Evolutionary conservation across 2,329 filamentous ascomycete species (phyloP).

Genomic region (Ceratocystis alfenasii): DNA sequence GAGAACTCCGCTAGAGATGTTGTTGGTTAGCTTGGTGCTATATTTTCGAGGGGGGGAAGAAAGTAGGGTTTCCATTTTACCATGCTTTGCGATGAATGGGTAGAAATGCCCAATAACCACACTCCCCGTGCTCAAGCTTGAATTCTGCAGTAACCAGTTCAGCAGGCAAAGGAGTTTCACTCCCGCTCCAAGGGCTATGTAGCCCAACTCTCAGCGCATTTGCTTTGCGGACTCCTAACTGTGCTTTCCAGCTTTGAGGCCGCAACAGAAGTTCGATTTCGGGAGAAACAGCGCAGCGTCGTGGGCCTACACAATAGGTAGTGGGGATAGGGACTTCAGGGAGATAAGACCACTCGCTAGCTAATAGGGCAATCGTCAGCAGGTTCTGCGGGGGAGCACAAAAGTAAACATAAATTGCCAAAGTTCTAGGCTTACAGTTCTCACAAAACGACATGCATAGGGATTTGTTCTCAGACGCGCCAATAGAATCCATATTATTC

Average conservation of each 20-base stretch:
- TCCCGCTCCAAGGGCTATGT: slow-evolving; percentile 12
- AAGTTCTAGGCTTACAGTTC: not conserved
- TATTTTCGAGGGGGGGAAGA: not conserved
- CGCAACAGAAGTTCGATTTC: not conserved
- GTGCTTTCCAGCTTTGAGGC: slow-evolving; percentile 18
- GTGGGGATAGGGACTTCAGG: slow-evolving; percentile 17
- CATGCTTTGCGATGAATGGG: slow-evolving; percentile 18
- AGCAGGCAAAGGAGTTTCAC: slow-evolving; percentile 9
- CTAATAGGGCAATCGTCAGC: not conserved
- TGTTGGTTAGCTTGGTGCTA: not conserved
- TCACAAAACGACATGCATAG: slow-evolving; percentile 18
- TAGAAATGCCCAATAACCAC: slow-evolving; percentile 20
- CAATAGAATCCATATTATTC: not conserved
- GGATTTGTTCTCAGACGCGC: not conserved
- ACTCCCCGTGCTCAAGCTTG: slow-evolving; percentile 12
- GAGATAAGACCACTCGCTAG: slow-evolving; percentile 18
- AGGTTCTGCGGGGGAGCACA: not conserved
- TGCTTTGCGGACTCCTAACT: slow-evolving; percentile 13
- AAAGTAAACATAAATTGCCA: too few relatives aligned
- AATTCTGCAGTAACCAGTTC: slow-evolving; percentile 7
- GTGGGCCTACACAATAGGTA: slow-evolving; percentile 15
- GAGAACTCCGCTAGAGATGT: slow-evolving; percentile 9
- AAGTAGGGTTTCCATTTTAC: not conserved
- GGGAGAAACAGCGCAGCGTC: not conserved
- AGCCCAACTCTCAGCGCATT: slow-evolving; percentile 11